These are phyloP conservation scores for Dendrocalamus sinicus DNA, from an alignment of 176 grass and related monocot species.

Conservation along the genomic window DNA sequence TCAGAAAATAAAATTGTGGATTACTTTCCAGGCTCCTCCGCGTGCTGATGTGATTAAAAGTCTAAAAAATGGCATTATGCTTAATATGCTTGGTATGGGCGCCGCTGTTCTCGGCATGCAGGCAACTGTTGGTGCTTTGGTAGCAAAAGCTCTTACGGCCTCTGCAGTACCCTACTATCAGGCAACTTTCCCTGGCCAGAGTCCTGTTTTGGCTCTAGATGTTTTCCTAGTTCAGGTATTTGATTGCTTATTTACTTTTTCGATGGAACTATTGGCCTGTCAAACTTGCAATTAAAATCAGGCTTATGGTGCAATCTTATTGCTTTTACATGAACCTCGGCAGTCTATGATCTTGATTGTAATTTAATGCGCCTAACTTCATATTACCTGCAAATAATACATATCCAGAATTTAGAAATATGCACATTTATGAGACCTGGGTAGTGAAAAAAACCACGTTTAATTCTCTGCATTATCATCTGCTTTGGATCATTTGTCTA, in stretches of 20 bases:
- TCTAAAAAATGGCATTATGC: conserved; percentile 82
- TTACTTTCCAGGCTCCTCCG: conserved; percentile 84
- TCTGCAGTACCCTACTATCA: conserved; percentile 80
- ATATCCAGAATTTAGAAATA: background rate
- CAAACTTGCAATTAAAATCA: background rate
- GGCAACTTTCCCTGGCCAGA: conserved; percentile 61
- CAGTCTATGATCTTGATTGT: background rate
- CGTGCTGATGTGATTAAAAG: conserved; percentile 85
- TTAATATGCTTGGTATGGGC: conserved; percentile 91
- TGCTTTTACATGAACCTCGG: background rate
- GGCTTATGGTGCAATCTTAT: background rate
- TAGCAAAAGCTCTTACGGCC: conserved; percentile 90
- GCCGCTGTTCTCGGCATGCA: conserved; percentile 96
- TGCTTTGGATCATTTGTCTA: background rate
- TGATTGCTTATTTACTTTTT: conserved; percentile 22
- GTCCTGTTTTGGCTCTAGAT: conserved; percentile 90
- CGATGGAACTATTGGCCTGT: background rate
- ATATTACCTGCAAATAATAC: background rate
- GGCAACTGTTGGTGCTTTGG: conserved; percentile 90
- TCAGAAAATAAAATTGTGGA: background rate
- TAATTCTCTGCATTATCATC: background rate
- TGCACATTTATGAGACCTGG: background rate
- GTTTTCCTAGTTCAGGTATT: conserved; percentile 96
- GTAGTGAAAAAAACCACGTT: background rate
- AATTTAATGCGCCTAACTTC: background rate